Percentiles rank a stretch among this genome's conserved stretches.
Conservation (phyloP, 345 rosid species). For the Alliaria petiolata region DNA sequence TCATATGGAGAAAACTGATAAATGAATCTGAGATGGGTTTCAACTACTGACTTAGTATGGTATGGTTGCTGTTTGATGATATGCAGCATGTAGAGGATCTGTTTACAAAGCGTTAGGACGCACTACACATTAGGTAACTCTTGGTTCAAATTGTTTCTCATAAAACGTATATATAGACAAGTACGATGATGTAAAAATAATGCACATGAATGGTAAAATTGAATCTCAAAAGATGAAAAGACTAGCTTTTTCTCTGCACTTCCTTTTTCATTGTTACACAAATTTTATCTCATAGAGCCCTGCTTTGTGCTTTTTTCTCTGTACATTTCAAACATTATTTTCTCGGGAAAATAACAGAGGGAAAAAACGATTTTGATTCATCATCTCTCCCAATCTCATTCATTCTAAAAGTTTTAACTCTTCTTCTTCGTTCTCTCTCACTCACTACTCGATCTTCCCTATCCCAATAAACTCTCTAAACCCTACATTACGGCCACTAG, state of each 20-base stretch:
- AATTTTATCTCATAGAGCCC: not conserved
- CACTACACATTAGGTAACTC: not conserved
- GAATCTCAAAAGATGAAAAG: not conserved
- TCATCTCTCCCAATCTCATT: not conserved
- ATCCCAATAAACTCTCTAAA: constrained; percentile 58
- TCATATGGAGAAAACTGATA: too few relatives aligned
- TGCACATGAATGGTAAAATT: too few relatives aligned
- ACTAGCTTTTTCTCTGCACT: not conserved
- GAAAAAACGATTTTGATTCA: constrained; percentile 3
- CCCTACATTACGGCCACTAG: constrained; percentile 39
- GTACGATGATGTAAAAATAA: too few relatives aligned
- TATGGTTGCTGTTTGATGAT: constrained; percentile 14
- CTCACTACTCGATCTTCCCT: constrained; percentile 50
- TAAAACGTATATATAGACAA: not conserved
- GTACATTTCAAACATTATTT: constrained; percentile 14
- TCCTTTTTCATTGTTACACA: not conserved
- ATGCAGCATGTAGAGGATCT: constrained; percentile 75
- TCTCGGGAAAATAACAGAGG: constrained; percentile 24
- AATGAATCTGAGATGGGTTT: not conserved
- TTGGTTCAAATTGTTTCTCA: not conserved
- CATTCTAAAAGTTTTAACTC: not conserved
- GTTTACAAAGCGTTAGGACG: constrained; percentile 71
- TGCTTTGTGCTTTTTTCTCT: not conserved
- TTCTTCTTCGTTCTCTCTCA: not conserved
- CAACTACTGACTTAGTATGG: not conserved